Evolutionary conservation across 1,284 basidiomycete species (phyloP).

Genomic region (Cutaneotrichosporon spelunceum): DNA sequence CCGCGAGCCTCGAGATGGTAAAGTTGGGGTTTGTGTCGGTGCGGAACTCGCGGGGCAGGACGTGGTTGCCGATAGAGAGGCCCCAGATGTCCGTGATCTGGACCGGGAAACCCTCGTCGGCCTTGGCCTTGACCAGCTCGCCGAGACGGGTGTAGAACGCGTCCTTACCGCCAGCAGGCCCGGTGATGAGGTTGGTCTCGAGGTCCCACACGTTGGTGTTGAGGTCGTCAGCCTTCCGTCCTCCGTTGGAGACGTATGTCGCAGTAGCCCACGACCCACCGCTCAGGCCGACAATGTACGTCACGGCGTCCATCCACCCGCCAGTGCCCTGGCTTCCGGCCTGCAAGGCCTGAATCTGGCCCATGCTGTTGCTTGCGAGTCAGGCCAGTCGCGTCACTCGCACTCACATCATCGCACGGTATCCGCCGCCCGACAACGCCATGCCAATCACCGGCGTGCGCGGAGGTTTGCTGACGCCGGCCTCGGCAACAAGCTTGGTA

Average conservation of each 20-base stretch:
- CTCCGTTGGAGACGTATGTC: slow-evolving; percentile 44
- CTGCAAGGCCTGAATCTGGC: slow-evolving; percentile 14
- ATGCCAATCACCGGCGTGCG: slow-evolving; percentile 26
- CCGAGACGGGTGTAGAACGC: slow-evolving; percentile 51
- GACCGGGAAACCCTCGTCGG: slow-evolving; percentile 39
- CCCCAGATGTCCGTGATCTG: slow-evolving; percentile 49
- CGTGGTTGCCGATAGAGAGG: slow-evolving; percentile 43
- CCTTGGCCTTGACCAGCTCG: slow-evolving; percentile 42
- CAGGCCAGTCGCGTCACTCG: not conserved
- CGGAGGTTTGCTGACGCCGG: slow-evolving; percentile 23
- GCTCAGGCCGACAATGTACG: slow-evolving; percentile 45
- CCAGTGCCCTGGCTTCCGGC: too few relatives aligned
- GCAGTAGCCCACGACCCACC: slow-evolving; percentile 49
- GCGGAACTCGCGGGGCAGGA: slow-evolving; percentile 43
- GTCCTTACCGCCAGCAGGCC: slow-evolving; percentile 44
- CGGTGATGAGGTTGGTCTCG: slow-evolving; percentile 51
- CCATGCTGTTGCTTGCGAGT: slow-evolving; percentile 14
- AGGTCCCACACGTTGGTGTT: slow-evolving; percentile 48
- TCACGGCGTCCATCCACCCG: slow-evolving; percentile 42
- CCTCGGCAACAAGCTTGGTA: slow-evolving; percentile 32
- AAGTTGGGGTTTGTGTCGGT: slow-evolving; percentile 44
- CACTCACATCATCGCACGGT: slow-evolving; percentile 53
- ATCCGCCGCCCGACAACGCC: slow-evolving; percentile 54
- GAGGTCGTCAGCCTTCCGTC: slow-evolving; percentile 36
- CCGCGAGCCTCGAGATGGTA: slow-evolving; percentile 34